Conservation (phyloP, 805 yeast genomes). For the Wickerhamiella brachini region DNA sequence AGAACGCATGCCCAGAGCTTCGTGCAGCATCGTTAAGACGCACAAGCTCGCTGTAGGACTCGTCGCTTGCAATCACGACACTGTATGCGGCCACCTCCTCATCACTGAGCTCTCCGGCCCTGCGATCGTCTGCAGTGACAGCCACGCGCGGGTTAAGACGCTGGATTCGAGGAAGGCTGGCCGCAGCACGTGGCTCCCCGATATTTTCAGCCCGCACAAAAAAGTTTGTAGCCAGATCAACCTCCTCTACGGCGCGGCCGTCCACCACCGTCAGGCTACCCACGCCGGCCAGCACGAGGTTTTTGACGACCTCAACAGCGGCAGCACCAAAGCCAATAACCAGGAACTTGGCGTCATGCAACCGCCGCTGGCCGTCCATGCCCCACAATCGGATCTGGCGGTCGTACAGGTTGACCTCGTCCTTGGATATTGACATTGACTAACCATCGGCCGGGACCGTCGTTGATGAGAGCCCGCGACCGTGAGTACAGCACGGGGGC, state of each 20-base stretch:
- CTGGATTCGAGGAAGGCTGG: conserved; percentile 40
- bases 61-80: conserved; percentile 63
- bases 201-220: conserved; percentile 36
- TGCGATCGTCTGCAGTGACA: conserved; percentile 31
- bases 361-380: conserved; percentile 67
- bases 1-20: conserved; percentile 44
- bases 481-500: too few species aligned
- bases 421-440: conserved; percentile 8
- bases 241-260: conserved; percentile 25
- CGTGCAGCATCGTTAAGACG: conserved; percentile 46
- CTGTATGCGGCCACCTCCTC: conserved; percentile 44
- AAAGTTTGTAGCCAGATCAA: conserved; percentile 47
- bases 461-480: too few species aligned
- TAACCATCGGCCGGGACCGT: too few species aligned
- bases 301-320: conserved; percentile 66
- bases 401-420: conserved; percentile 46
- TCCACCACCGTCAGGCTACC: conserved; percentile 54
- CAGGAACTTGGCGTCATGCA: conserved; percentile 59
- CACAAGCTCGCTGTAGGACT: conserved; percentile 28
- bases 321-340: conserved; percentile 62
- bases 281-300: conserved; percentile 60
- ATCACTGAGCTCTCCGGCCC: conserved; percentile 18
- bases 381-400: conserved; percentile 96
- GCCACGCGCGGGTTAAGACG: conserved; percentile 73
- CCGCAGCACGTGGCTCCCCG: conserved; percentile 30